phyloP scores from a whole-genome alignment of 164 flowering plant species.

The Vitis cinerea region DNA sequence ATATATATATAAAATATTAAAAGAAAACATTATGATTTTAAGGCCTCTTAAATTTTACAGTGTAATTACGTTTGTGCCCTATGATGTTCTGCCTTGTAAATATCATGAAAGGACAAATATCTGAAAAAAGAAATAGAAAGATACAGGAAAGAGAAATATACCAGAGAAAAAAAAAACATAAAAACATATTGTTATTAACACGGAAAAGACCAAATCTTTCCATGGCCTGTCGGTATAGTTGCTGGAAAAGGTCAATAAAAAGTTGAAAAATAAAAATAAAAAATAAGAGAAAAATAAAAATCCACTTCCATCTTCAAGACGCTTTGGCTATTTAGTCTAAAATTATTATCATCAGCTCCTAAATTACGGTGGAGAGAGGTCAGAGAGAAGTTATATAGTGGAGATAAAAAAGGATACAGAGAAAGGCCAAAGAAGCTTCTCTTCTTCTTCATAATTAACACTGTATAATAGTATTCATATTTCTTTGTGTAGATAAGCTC shows the following conservation, averaged over 20 bases:
- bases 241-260: constrained; percentile 19
- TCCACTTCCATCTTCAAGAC: constrained; percentile 7
- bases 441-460: background rate
- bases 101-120: too few species aligned
- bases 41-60: too few species aligned
- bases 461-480: background rate
- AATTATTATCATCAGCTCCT: background rate
- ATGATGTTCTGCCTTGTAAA: too few species aligned
- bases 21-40: too few species aligned
- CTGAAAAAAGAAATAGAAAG: too few species aligned
- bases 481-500: background rate
- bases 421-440: constrained; percentile 21
- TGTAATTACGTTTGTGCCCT: too few species aligned
- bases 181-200: too few species aligned
- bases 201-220: constrained; percentile 12
- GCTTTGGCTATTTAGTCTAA: background rate
- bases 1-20: too few species aligned
- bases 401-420: background rate
- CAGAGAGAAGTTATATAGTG: background rate
- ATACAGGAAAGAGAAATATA: too few species aligned
- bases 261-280: background rate
- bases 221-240: constrained; percentile 34
- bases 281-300: background rate
- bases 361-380: background rate
- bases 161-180: too few species aligned